Conservation (phyloP, 2,329 filamentous ascomycete genomes). For the Colletotrichum sp. region DNA sequence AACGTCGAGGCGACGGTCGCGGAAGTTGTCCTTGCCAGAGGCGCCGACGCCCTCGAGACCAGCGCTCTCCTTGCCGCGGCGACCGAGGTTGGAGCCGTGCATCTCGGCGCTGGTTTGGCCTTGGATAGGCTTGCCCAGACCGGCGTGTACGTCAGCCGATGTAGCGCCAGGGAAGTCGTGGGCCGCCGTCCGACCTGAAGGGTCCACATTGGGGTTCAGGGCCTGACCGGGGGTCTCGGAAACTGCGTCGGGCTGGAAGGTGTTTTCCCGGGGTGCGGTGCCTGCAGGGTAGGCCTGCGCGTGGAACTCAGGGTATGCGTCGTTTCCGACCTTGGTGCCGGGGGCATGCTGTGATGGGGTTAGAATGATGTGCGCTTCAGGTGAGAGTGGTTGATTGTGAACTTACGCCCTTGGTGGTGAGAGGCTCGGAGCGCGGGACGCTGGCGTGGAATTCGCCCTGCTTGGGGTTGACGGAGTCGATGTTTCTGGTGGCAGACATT, state of each 20-base stretch:
- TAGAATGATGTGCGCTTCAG: neutral
- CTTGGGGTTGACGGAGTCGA: slow-evolving; percentile 52
- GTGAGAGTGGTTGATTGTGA: fast-evolving
- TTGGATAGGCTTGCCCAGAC: slow-evolving; percentile 45
- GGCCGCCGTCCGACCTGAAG: slow-evolving; percentile 30
- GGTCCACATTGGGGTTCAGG: slow-evolving; percentile 27
- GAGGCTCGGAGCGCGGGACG: slow-evolving; percentile 54
- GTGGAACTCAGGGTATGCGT: slow-evolving; percentile 65
- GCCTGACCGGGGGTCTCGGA: slow-evolving; percentile 40
- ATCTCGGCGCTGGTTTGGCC: slow-evolving; percentile 47
- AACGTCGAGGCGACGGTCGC: slow-evolving; percentile 33
- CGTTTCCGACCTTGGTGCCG: slow-evolving; percentile 64
- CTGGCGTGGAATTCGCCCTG: slow-evolving; percentile 61
- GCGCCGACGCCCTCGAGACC: slow-evolving; percentile 45
- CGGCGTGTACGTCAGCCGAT: slow-evolving; percentile 45
- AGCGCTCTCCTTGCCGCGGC: slow-evolving; percentile 36
- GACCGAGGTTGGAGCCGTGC: slow-evolving; percentile 33
- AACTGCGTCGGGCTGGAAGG: slow-evolving; percentile 42
- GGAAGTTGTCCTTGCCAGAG: slow-evolving; percentile 29
- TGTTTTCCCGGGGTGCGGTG: slow-evolving; percentile 57
- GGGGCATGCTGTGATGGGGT: slow-evolving; percentile 61
- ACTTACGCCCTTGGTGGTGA: slow-evolving; percentile 59
- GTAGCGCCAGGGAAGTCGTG: slow-evolving; percentile 47
- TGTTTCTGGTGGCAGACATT: slow-evolving; percentile 50
- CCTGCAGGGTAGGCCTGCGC: slow-evolving; percentile 65